Evolutionary conservation across 805 yeast species (phyloP), one percentile per base, ranked within the genome.

Genomic region (Aciculoconidium aculeatum): DNA sequence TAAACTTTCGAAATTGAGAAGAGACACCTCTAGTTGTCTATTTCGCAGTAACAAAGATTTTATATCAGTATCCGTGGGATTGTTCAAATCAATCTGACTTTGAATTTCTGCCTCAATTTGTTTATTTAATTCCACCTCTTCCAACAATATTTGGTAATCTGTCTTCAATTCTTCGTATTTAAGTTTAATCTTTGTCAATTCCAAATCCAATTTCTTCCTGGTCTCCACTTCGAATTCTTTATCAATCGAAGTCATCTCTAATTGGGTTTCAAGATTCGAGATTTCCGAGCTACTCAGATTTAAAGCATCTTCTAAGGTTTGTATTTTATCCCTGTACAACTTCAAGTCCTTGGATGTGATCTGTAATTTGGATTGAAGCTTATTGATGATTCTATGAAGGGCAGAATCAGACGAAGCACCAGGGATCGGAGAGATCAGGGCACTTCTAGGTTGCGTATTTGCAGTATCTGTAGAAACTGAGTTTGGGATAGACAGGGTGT

Each of bases 351-450:
- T 32, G n/a, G 50, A 44, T 4, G 62, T 48, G 5, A 21, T 33
- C 23, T 61, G 60, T 1, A 75, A 45, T 38, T 75, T 75, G 5
- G 42, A 41, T 36, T 75, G 79, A 11, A 77, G 53, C 23, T 50
- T 60, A 3, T 57, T 50, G 2, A 75, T 55, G 11, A 68, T 55
- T 10, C 27, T 21, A 14, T 37, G 41, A 11, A 35, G 32, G 17
- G 21, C 24, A 1, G 37, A 24, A 7, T 24, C 34, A 10, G 15
- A 15, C n/a, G 17, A 15, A 13, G 16, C 25, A 2, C 19, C 16
- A 8, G 22, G 25, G 16, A 11, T 17, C 6, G 12, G 7, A 21
- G 23, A 21, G 11, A n/a, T 13, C 11, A 13, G 6, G 11, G 10
- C 11, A 13, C 11, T 7, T n/a, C 23, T n/a, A n/a, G 23, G 11